Conservation (phyloP, 371 early-diverging fungal genomes). For the Mortierella sp. region DNA sequence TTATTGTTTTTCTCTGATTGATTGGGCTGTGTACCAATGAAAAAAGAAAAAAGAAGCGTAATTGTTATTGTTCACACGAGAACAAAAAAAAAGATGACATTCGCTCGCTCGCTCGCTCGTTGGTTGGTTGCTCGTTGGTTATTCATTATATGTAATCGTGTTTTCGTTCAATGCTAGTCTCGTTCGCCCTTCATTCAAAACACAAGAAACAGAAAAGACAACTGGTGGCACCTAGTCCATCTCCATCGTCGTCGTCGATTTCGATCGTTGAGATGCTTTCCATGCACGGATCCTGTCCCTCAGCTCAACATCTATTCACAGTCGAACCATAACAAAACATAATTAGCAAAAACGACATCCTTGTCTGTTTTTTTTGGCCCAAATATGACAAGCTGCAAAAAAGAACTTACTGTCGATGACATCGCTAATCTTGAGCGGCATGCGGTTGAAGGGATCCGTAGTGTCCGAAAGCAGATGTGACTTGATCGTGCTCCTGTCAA, state of each 20-base stretch:
- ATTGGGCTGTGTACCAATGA: too few relatives aligned
- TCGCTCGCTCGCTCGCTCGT: too few relatives aligned
- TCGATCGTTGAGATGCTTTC: conserved; percentile 39
- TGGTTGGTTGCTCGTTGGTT: too few relatives aligned
- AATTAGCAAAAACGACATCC: not conserved
- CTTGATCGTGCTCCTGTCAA: conserved; percentile 96
- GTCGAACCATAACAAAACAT: not conserved
- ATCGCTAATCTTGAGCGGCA: conserved; percentile 85
- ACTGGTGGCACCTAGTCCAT: conserved; percentile 5
- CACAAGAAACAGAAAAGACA: not conserved
- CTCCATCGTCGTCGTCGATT: conserved; percentile 19
- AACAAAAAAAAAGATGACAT: too few relatives aligned
- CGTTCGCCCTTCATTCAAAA: not conserved
- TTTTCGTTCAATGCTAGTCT: too few relatives aligned
- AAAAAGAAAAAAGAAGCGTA: too few relatives aligned
- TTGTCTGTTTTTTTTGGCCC: not conserved
- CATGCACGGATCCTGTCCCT: conserved; percentile 47
- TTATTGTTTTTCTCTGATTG: too few relatives aligned
- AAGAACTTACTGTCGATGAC: conserved; percentile 76
- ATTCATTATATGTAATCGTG: too few relatives aligned
- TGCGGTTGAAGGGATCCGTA: conserved; percentile 97
- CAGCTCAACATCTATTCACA: conserved; percentile 35
- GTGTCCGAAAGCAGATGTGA: conserved; percentile 94
- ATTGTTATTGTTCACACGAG: too few relatives aligned
- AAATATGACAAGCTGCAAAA: not conserved